Percentiles rank a stretch among this genome's conserved stretches.
phyloP scores from a whole-genome alignment of 1,284 basidiomycete species.

The Apiotrichum sp. region DNA sequence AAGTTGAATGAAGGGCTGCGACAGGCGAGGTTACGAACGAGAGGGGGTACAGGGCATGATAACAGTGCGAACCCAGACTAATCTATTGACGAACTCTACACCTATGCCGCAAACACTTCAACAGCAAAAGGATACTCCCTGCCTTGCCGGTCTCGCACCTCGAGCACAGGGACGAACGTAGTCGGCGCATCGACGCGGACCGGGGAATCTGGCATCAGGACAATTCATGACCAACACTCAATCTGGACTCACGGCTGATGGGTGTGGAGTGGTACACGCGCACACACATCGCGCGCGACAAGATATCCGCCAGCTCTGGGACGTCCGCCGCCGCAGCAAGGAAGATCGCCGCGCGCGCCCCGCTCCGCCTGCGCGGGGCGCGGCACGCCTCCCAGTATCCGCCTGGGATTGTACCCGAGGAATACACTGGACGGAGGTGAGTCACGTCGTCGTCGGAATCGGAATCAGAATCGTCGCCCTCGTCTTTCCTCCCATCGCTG shows the following conservation, averaged over 20 bases:
- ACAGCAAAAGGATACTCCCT: constrained; percentile 1
- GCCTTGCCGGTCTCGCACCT: constrained; percentile 2
- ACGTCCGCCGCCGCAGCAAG: constrained; percentile 6
- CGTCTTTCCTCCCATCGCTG: constrained; percentile 1
- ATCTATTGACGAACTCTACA: too few relatives aligned
- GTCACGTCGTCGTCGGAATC: constrained; percentile 15
- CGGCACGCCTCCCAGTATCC: constrained; percentile 23
- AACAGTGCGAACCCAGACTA: too few relatives aligned
- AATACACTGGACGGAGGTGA: constrained; percentile 9
- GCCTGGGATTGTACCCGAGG: background rate
- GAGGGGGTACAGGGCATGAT: too few relatives aligned
- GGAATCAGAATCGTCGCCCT: background rate
- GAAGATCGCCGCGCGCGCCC: constrained; percentile 23
- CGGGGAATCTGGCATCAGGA: background rate
- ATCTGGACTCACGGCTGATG: too few relatives aligned
- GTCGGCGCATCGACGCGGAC: too few relatives aligned
- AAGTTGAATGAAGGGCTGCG: too few relatives aligned
- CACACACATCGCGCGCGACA: constrained; percentile 18
- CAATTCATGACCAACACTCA: background rate
- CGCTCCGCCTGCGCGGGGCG: constrained; percentile 10
- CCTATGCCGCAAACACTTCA: constrained; percentile 6
- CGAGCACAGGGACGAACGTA: constrained; percentile 6
- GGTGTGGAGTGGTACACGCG: constrained; percentile 20
- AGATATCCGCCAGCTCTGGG: background rate
- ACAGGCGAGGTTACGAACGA: too few relatives aligned